Evolutionary conservation across 495 filamentous ascomycete species (phyloP), one percentile per base, ranked within the genome.

Genomic region (Neurospora sp.): DNA sequence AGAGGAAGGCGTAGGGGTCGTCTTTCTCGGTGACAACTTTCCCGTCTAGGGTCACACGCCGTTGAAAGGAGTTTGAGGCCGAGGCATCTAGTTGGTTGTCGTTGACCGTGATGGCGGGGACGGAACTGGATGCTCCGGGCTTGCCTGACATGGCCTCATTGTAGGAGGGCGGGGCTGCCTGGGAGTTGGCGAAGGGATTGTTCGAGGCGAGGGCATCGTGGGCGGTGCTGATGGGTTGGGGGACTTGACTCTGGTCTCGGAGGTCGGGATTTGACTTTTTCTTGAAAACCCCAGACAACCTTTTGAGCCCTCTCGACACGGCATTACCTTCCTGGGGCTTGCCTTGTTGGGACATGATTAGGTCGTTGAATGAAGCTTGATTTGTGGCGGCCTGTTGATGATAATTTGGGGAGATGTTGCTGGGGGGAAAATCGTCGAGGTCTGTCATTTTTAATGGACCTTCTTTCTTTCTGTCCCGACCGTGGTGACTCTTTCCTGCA

Each of bases 1-100:
- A 75, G 37, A 98, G 93, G 82, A 97, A 96, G n/a, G 89, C 87
- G 79, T 93, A 96, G 1, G 85, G 88, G 80, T 92, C 89, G 76
- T 94, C 92, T 11, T 74, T 54, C 0, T 77, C 77, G 0, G 74
- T 75, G 72, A 81, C 72, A 71, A 66, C 12, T 18, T 35, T 0
- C 0, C 54, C 54, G 54, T 40, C 39, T 8, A 38, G 14, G 23
- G 42, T 59, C 23, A 59, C 71, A 37, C 71, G 71, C 11, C 71
- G 71, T 12, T 18, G 42, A 20, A 46, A 72, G 23, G 40, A 35
- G 16, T 27, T 18, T 2, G 76, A 20, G 8, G 41, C 74, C 74
- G 41, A n/a, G 23, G 42, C n/a, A n/a, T 48, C n/a, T 48, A 20
- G 44, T 11, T 35, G 48, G 31, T 71, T 16, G 8, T 10, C 37